Conservation (phyloP, 2,329 filamentous ascomycete genomes). For the Colletotrichum ledebouriae region DNA sequence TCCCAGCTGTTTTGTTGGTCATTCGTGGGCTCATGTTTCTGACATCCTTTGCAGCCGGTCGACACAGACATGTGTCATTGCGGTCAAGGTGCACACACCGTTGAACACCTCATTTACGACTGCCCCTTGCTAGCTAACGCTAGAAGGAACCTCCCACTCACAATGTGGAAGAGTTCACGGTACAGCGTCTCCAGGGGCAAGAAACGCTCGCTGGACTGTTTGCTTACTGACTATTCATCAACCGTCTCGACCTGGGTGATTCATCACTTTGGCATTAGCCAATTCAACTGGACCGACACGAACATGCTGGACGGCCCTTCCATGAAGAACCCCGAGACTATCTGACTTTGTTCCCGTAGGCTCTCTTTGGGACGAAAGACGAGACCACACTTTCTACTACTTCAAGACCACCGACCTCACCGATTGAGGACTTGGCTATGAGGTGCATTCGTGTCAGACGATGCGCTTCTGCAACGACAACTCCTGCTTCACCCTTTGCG, state of each 20-base stretch:
- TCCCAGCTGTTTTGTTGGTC: neutral
- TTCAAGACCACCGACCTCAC: too few species aligned
- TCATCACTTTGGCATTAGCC: constrained; percentile 10
- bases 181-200: neutral
- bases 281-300: constrained; percentile 10
- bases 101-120: constrained; percentile 15
- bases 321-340: neutral
- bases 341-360: too few species aligned
- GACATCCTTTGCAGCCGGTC: neutral
- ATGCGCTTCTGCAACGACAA: too few species aligned
- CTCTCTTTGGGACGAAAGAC: constrained; percentile 1
- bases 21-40: neutral
- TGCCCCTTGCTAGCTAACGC: neutral
- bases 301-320: constrained; percentile 14
- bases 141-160: constrained; percentile 6
- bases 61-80: constrained; percentile 13
- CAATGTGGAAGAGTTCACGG: neutral
- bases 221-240: constrained; percentile 1
- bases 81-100: constrained; percentile 15
- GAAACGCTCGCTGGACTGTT: constrained; percentile 6
- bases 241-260: constrained; percentile 15
- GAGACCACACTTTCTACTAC: neutral
- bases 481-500: too few species aligned
- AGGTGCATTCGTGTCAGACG: too few species aligned
- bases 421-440: too few species aligned